phyloP scores from a whole-genome alignment of 805 yeast genomes.

The Candida sithepensis region DNA sequence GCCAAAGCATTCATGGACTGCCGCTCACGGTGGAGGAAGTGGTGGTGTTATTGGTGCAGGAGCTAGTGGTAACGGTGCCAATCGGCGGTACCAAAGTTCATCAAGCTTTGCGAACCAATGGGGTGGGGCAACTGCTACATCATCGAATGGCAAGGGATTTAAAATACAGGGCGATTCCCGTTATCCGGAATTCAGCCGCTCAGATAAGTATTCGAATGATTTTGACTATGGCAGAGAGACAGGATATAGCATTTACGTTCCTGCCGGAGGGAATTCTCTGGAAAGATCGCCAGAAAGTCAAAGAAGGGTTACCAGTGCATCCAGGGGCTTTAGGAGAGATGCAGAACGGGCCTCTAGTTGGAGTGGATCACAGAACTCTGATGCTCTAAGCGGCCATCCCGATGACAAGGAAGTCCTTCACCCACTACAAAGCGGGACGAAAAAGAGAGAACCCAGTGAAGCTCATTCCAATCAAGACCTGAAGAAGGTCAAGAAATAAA shows the following conservation, averaged over 20 bases:
- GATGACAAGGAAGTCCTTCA: constrained; percentile 16
- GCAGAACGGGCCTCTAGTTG: background rate
- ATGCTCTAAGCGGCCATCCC: constrained; percentile 12
- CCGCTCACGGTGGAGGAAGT: background rate
- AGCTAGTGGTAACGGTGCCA: background rate
- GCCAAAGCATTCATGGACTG: constrained; percentile 7
- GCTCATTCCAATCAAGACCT: background rate
- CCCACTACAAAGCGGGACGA: constrained; percentile 12
- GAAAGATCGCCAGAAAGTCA: background rate
- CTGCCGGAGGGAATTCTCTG: too few species aligned
- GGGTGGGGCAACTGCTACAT: background rate
- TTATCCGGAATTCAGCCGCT: constrained; percentile 3
- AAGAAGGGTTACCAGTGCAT: background rate
- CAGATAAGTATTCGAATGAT: background rate
- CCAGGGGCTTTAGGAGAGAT: background rate
- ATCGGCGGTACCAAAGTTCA: background rate
- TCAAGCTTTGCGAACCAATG: background rate
- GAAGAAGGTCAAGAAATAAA: constrained; percentile 10
- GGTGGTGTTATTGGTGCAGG: background rate
- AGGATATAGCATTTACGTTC: background rate
- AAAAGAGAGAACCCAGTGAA: constrained; percentile 11
- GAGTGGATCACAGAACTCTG: constrained; percentile 1
- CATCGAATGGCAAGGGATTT: background rate
- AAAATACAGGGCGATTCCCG: constrained; percentile 3
- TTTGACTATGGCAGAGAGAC: background rate